Percentiles rank a stretch among this genome's conserved stretches.
Conservation (phyloP, 129 eudicot genomes). For the Daucus carota region DNA sequence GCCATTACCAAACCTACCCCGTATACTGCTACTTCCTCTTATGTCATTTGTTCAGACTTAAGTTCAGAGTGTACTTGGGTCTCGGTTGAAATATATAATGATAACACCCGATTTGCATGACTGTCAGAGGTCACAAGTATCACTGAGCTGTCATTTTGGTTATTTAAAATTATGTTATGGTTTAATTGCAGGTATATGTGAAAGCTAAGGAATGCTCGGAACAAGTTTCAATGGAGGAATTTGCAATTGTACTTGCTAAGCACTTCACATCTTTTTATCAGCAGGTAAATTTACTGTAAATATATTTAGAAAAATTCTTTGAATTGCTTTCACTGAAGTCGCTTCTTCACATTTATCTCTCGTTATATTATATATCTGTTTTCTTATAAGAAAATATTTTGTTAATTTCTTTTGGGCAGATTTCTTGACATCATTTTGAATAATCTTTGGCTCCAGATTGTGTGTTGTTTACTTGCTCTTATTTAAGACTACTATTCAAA, state of each 20-base stretch:
- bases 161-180: constrained; percentile 3
- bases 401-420: neutral
- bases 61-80: neutral
- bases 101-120: neutral
- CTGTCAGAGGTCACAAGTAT: too few relatives aligned
- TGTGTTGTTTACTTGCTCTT: neutral
- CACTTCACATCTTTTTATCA: constrained; percentile 79
- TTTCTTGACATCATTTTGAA: neutral
- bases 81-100: neutral
- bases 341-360: neutral
- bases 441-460: neutral
- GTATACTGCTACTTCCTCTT: neutral
- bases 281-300: constrained; percentile 40
- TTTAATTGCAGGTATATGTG: constrained; percentile 71
- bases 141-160: neutral
- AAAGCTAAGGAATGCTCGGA: constrained; percentile 89
- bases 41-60: neutral
- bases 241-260: constrained; percentile 81
- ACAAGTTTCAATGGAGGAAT: constrained; percentile 68
- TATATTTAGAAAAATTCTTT: neutral
- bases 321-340: neutral
- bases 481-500: neutral
- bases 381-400: neutral
- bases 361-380: neutral
- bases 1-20: neutral